Percentiles rank a stretch among this genome's conserved stretches.
Evolutionary conservation across 2,329 filamentous ascomycete genomes (phyloP).

Genomic region (Hypoxylon rubiginosum): DNA sequence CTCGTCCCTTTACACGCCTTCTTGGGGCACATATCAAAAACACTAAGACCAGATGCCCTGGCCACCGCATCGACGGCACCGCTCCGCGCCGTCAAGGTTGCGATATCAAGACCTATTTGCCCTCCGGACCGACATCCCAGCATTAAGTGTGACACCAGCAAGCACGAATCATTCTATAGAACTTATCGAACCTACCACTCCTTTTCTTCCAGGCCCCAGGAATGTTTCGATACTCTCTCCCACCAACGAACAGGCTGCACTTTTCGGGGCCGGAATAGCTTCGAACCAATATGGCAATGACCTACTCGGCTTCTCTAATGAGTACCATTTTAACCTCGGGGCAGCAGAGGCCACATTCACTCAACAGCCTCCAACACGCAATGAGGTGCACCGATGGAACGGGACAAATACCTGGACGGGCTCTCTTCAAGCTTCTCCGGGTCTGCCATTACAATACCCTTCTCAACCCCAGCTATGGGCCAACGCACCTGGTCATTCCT

Average conservation of each 20-base stretch:
- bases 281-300: background rate
- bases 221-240: background rate
- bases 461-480: background rate
- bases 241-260: too few relatives aligned
- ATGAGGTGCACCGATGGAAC: background rate
- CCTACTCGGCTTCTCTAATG: background rate
- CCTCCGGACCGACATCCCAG: background rate
- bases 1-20: conserved; percentile 1
- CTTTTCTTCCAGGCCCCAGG: background rate
- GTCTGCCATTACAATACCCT: too few relatives aligned
- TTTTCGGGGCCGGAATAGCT: background rate
- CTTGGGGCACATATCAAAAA: background rate
- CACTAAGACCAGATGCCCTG: conserved; percentile 1
- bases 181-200: background rate
- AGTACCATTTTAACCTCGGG: background rate
- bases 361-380: background rate
- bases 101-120: background rate
- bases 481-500: background rate
- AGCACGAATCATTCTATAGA: background rate
- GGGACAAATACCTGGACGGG: background rate
- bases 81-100: background rate
- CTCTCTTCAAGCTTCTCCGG: background rate
- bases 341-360: background rate
- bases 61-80: background rate
- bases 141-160: background rate